phyloP scores from a whole-genome alignment of 2,329 filamentous ascomycete genomes.

The Cryoendolithus antarcticus region DNA sequence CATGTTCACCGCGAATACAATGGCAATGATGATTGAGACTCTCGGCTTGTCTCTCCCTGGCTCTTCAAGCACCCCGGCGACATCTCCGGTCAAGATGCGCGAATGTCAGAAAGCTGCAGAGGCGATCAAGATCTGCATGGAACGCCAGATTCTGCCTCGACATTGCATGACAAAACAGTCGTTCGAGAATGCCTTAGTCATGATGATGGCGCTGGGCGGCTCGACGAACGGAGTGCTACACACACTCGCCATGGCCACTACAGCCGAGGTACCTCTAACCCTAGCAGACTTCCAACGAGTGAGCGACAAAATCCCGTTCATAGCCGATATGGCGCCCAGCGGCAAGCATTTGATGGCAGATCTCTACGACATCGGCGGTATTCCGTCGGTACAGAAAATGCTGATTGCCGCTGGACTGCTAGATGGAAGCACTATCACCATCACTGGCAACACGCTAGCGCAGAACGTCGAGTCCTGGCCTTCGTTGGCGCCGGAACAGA shows the following conservation, averaged over 20 bases:
- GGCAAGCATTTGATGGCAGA: conserved; percentile 83
- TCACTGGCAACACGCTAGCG: conserved; percentile 72
- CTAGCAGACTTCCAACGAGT: conserved; percentile 75
- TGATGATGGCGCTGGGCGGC: conserved; percentile 82
- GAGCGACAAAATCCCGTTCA: conserved; percentile 70
- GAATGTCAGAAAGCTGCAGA: conserved; percentile 74
- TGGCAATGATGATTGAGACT: conserved; percentile 82
- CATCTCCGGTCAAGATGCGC: conserved; percentile 69
- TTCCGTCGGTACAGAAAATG: conserved; percentile 74
- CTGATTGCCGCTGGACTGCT: conserved; percentile 65
- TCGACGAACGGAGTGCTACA: conserved; percentile 84
- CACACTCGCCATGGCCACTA: conserved; percentile 80
- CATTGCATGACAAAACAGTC: conserved; percentile 68
- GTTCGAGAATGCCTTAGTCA: conserved; percentile 78
- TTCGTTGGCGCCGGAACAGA: conserved; percentile 63
- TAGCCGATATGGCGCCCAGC: conserved; percentile 73
- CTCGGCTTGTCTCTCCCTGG: conserved; percentile 76
- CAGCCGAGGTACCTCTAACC: conserved; percentile 63
- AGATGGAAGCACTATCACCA: conserved; percentile 65
- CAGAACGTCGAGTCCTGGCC: conserved; percentile 72
- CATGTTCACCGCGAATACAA: conserved; percentile 92
- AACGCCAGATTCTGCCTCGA: conserved; percentile 66
- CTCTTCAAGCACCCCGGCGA: conserved; percentile 71
- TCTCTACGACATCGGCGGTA: conserved; percentile 73
- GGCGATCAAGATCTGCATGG: conserved; percentile 67